These are phyloP conservation scores for Micractinium sp. DNA, from an alignment of 139 green algal genomes.

Conservation along the genomic window DNA sequence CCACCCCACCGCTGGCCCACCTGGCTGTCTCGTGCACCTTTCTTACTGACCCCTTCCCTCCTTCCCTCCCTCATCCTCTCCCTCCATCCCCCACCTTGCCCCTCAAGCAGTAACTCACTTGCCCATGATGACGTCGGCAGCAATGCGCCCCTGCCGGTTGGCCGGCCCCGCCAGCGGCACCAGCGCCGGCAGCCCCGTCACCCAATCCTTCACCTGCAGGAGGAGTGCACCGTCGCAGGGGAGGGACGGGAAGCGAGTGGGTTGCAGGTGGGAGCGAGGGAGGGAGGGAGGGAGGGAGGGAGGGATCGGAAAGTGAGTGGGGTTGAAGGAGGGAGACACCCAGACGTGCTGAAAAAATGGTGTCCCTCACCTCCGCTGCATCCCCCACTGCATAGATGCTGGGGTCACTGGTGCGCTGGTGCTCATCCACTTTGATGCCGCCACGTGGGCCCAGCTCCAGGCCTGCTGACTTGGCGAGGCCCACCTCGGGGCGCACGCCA, in stretches of 20 bases:
- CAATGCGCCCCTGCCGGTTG: conserved; percentile 61
- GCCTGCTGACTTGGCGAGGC: conserved; percentile 47
- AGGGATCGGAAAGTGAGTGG: too few species aligned
- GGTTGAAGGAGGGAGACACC: neutral
- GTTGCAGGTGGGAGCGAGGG: neutral
- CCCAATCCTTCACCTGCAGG: conserved; percentile 37
- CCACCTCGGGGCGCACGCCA: conserved; percentile 52
- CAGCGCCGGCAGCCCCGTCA: conserved; percentile 52
- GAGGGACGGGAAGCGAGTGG: neutral
- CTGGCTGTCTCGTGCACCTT: too few species aligned
- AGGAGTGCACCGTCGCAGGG: too few species aligned
- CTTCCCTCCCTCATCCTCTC: too few species aligned
- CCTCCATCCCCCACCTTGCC: too few species aligned
- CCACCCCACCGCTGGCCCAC: too few species aligned
- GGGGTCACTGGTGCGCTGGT: conserved; percentile 59
- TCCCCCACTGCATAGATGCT: conserved; percentile 55
- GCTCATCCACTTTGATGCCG: conserved; percentile 59
- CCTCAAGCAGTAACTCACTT: too few species aligned
- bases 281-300: too few species aligned
- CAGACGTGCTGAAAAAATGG: neutral
- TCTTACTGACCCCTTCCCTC: too few species aligned
- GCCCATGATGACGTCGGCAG: conserved; percentile 60
- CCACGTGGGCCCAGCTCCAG: conserved; percentile 50
- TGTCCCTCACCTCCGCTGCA: conserved; percentile 50
- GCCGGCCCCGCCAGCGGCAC: conserved; percentile 61